These are phyloP conservation scores for Gynostemma pentaphyllum DNA, from an alignment of 306 rosid species.

Conservation along the genomic window DNA sequence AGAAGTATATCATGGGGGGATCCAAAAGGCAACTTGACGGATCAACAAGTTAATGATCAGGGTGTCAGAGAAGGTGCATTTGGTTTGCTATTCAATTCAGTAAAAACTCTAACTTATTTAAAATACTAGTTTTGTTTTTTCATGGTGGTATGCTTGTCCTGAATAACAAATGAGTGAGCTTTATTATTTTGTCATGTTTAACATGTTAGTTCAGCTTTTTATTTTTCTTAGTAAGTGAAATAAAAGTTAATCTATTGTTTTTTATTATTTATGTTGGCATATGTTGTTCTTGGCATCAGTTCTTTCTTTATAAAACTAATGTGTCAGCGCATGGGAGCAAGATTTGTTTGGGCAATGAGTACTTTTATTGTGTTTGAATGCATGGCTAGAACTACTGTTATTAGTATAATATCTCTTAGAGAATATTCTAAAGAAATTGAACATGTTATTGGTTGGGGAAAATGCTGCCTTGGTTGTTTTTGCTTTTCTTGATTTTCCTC, in stretches of 20 bases:
- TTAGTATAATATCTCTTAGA: slow-evolving; percentile 52
- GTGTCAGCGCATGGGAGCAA: slow-evolving; percentile 85
- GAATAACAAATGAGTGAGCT: background rate
- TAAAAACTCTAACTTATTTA: slow-evolving; percentile 64
- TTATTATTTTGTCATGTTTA: background rate
- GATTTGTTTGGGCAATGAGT: slow-evolving; percentile 91
- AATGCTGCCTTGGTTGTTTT: slow-evolving; percentile 73
- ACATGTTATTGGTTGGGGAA: slow-evolving; percentile 72
- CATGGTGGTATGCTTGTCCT: background rate
- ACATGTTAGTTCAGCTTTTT: background rate
- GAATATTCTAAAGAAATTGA: slow-evolving; percentile 51
- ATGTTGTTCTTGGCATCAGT: slow-evolving; percentile 92
- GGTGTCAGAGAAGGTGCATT: slow-evolving; percentile 99
- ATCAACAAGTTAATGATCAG: slow-evolving; percentile 50
- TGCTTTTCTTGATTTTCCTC: slow-evolving; percentile 94
- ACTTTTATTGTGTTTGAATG: slow-evolving; percentile 85
- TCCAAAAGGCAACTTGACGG: slow-evolving; percentile 61
- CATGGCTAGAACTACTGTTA: slow-evolving; percentile 88
- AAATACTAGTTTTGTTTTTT: slow-evolving; percentile 1
- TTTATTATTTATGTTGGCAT: slow-evolving; percentile 10
- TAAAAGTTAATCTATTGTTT: slow-evolving; percentile 12
- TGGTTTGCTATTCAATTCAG: slow-evolving; percentile 99
- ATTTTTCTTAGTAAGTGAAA: background rate
- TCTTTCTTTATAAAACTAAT: slow-evolving; percentile 90
- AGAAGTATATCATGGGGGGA: slow-evolving; percentile 96